Percentiles rank a stretch among this genome's conserved stretches.
Conservation (phyloP, 495 filamentous ascomycete genomes). For the Neurospora sp. region DNA sequence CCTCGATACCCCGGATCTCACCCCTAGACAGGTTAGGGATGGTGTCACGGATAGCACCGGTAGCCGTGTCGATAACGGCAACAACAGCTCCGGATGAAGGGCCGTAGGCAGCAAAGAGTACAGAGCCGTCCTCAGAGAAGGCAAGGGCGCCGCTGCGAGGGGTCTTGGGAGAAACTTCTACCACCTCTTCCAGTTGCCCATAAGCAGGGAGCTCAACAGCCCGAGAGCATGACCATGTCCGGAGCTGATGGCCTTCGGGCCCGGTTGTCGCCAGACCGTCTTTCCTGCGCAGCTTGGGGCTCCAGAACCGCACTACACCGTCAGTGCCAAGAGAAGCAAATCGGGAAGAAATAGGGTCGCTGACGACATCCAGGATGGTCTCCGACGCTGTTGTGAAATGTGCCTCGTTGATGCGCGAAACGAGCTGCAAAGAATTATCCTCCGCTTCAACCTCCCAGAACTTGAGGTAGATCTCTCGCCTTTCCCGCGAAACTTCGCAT, state of each 20-base stretch:
- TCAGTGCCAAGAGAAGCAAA: constrained; percentile 85
- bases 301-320: constrained; percentile 67
- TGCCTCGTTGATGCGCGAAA: constrained; percentile 72
- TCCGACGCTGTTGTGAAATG: constrained; percentile 49
- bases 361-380: constrained; percentile 57
- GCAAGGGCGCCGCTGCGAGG: constrained; percentile 44
- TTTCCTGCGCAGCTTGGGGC: constrained; percentile 50
- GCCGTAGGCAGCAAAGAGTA: constrained; percentile 53
- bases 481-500: constrained; percentile 33
- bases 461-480: constrained; percentile 70
- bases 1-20: constrained; percentile 43
- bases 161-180: constrained; percentile 4
- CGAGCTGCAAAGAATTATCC: constrained; percentile 56
- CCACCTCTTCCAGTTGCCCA: constrained; percentile 25
- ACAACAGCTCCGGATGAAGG: constrained; percentile 37
- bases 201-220: constrained; percentile 43
- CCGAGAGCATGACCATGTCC: constrained; percentile 64
- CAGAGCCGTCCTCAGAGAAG: constrained; percentile 81
- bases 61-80: constrained; percentile 47
- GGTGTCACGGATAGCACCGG: constrained; percentile 43
- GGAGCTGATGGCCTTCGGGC: constrained; percentile 39
- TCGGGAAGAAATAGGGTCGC: constrained; percentile 51
- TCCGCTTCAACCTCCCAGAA: constrained; percentile 75
- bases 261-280: constrained; percentile 50
- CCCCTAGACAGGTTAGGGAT: constrained; percentile 45